A percentile compares a stretch with the other conserved stretches of the same genome.
Evolutionary conservation across 257 asterid genomes (phyloP).

Genomic region (Anisodus tanguticus): DNA sequence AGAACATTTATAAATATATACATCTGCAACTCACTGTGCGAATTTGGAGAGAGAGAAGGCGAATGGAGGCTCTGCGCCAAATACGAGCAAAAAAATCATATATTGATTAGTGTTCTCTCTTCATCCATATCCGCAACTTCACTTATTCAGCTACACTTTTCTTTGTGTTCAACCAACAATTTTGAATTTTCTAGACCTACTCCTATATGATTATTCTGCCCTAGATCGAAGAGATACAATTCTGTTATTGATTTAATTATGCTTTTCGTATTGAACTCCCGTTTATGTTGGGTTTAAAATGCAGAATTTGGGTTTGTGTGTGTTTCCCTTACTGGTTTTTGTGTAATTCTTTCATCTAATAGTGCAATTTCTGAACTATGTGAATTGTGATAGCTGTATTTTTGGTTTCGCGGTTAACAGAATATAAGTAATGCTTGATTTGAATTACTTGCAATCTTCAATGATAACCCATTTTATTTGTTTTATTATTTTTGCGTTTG

Average conservation of each 20-base stretch:
- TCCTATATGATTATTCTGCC: not conserved
- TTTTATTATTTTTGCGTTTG: not conserved
- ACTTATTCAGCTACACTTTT: not conserved
- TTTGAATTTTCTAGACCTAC: not conserved
- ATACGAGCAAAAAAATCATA: not conserved
- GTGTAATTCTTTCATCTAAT: not conserved
- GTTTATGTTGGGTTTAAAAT: not conserved
- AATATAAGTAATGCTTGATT: not conserved
- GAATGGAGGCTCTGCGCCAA: not conserved
- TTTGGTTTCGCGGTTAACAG: not conserved
- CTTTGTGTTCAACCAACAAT: not conserved
- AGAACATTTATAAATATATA: not conserved
- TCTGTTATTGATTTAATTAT: not conserved
- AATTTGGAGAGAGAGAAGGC: not conserved
- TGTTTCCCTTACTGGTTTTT: not conserved
- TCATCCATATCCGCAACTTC: slow-evolving; percentile 29
- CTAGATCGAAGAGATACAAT: not conserved
- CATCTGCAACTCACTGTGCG: not conserved
- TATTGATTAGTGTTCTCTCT: slow-evolving; percentile 2
- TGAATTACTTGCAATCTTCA: slow-evolving; percentile 13
- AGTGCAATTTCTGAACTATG: not conserved
- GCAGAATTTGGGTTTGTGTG: slow-evolving; percentile 1
- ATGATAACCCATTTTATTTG: not conserved
- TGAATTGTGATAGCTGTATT: not conserved
- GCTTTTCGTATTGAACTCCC: not conserved